A percentile compares a stretch with the other conserved stretches of the same genome.
phyloP scores from a whole-genome alignment of 2,329 filamentous ascomycete species.

The Hypoxylon sp. region DNA sequence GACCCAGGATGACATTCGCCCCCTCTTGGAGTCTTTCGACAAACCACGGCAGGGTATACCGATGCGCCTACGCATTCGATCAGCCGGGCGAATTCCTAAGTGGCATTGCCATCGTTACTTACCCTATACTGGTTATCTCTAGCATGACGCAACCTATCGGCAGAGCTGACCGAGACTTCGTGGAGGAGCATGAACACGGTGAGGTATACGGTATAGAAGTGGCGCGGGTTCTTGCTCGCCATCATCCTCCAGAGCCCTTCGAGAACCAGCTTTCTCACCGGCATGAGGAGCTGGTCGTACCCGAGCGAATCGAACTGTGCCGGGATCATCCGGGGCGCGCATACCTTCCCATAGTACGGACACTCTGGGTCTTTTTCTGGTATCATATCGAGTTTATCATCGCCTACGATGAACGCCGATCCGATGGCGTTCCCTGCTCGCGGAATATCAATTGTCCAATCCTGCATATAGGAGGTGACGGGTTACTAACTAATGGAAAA shows the following conservation, averaged over 20 bases:
- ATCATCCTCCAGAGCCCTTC: conserved; percentile 52
- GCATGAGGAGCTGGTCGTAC: conserved; percentile 44
- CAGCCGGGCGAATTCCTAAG: not conserved
- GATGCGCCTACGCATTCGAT: conserved; percentile 26
- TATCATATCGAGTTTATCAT: conserved; percentile 59
- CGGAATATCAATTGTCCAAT: conserved; percentile 3
- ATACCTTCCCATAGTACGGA: conserved; percentile 58
- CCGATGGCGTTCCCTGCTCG: conserved; percentile 61
- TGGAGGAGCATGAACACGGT: conserved; percentile 54
- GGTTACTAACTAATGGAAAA: conserved; percentile 62
- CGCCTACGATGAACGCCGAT: conserved; percentile 60
- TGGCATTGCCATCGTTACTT: conserved; percentile 40
- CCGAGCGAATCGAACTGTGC: conserved; percentile 54
- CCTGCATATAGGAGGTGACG: not conserved
- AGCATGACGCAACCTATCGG: conserved; percentile 59
- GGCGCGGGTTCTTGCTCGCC: conserved; percentile 47
- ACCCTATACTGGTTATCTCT: conserved; percentile 54
- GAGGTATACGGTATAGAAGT: conserved; percentile 53
- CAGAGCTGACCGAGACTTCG: conserved; percentile 58
- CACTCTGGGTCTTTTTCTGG: conserved; percentile 57
- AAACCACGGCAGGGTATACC: conserved; percentile 59
- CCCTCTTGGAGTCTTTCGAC: conserved; percentile 62
- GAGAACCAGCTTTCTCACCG: conserved; percentile 47
- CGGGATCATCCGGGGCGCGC: conserved; percentile 51
- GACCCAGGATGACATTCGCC: conserved; percentile 62